These are phyloP conservation scores for Echinochloa phyllopogon DNA, from an alignment of 176 grass and related monocot genomes.

Conservation along the genomic window DNA sequence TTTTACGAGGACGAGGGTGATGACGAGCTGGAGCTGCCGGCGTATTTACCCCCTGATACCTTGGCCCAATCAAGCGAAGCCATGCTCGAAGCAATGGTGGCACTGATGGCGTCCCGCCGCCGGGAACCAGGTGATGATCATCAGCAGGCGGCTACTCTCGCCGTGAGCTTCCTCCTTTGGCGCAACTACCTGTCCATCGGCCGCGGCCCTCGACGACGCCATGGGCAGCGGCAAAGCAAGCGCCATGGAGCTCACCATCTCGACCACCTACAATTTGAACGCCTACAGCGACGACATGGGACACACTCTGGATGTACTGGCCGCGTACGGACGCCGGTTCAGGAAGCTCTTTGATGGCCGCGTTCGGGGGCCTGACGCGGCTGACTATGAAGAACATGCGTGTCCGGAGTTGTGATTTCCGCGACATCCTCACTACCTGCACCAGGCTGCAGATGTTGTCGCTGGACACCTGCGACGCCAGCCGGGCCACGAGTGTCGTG, in stretches of 20 bases:
- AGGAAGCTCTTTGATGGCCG: not conserved
- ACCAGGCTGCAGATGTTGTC: not conserved
- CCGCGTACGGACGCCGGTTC: not conserved
- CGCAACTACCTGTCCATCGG: constrained; percentile 8
- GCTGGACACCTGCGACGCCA: not conserved
- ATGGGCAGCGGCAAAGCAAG: not conserved
- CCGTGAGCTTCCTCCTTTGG: not conserved
- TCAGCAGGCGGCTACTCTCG: not conserved
- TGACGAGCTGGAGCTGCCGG: not conserved
- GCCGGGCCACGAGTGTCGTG: too few relatives aligned
- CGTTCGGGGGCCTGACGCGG: not conserved
- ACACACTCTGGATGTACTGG: rapidly evolving
- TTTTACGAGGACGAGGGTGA: not conserved
- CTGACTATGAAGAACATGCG: not conserved
- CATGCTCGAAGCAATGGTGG: not conserved
- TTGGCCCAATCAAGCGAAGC: not conserved
- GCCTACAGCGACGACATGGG: too few relatives aligned
- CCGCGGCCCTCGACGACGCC: not conserved
- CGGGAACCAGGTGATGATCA: too few relatives aligned
- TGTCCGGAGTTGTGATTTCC: rapidly evolving
- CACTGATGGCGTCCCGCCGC: not conserved
- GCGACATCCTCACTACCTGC: not conserved
- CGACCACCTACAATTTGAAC: not conserved
- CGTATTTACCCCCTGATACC: not conserved
- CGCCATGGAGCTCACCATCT: not conserved